Evolutionary conservation across 2,329 filamentous ascomycete genomes (phyloP).

Genomic region (Lecanicillium sp.): DNA sequence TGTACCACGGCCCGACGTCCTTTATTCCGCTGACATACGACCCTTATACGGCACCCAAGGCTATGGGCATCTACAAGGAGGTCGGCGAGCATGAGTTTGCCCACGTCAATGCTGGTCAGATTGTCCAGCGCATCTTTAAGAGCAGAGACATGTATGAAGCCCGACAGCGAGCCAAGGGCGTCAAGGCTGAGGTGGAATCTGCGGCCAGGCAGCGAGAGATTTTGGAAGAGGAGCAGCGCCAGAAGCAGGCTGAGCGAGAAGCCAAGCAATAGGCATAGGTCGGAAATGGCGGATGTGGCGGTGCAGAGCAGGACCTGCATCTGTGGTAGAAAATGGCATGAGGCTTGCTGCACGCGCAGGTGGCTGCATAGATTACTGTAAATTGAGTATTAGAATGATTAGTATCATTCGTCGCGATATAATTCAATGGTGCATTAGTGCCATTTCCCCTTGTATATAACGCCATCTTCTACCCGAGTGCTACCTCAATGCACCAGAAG

Average conservation of each 20-base stretch:
- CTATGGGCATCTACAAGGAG: slow-evolving; percentile 76
- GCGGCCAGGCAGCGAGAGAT: slow-evolving; percentile 54
- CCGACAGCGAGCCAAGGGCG: slow-evolving; percentile 79
- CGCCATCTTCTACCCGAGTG: too few species aligned
- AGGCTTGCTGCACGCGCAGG: too few species aligned
- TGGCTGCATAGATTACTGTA: too few species aligned
- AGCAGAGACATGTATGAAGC: slow-evolving; percentile 86
- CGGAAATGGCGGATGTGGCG: too few species aligned
- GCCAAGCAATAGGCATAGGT: slow-evolving; percentile 1
- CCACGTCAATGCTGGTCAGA: slow-evolving; percentile 84
- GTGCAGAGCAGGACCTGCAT: too few species aligned
- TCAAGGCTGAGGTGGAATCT: slow-evolving; percentile 73
- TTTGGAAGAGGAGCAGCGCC: slow-evolving; percentile 50
- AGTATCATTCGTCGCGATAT: too few species aligned
- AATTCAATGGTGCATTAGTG: too few species aligned
- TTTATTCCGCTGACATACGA: slow-evolving; percentile 79
- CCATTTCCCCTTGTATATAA: too few species aligned
- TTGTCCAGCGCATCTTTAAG: slow-evolving; percentile 83
- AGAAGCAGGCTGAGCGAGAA: slow-evolving; percentile 33
- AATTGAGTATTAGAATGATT: too few species aligned
- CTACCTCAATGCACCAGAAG: too few species aligned
- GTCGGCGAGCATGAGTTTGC: slow-evolving; percentile 72
- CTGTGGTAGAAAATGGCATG: too few species aligned
- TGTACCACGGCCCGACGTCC: slow-evolving; percentile 94
- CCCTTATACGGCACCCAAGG: slow-evolving; percentile 73